Percentiles rank a stretch among this genome's conserved stretches.
These are phyloP conservation scores for Boletellus deceptivus DNA, from an alignment of 1,284 basidiomycete species.

Conservation along the genomic window DNA sequence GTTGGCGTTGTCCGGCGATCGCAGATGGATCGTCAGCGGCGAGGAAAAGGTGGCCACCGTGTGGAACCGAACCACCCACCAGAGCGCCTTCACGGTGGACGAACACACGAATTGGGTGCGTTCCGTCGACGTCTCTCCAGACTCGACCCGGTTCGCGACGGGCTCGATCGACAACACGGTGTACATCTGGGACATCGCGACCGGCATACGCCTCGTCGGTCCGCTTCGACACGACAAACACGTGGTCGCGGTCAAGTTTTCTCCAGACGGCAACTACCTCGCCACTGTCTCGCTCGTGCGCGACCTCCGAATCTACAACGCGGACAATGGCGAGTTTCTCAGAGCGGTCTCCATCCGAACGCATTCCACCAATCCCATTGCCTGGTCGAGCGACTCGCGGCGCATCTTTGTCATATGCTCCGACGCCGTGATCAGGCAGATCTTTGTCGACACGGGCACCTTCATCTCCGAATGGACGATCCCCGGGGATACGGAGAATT, in stretches of 20 bases:
- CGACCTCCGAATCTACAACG: slow-evolving; percentile 5
- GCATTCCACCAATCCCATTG: slow-evolving; percentile 3
- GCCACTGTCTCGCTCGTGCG: slow-evolving; percentile 3
- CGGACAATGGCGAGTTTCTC: slow-evolving; percentile 1
- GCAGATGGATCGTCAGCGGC: slow-evolving; percentile 8
- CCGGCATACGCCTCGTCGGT: slow-evolving; percentile 5
- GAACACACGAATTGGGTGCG: slow-evolving; percentile 3
- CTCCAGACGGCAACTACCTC: slow-evolving; percentile 7
- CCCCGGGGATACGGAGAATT: background rate
- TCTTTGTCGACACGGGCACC: slow-evolving; percentile 2
- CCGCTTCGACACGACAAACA: slow-evolving; percentile 3
- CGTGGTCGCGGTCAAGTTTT: slow-evolving; percentile 9
- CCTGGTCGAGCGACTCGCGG: slow-evolving; percentile 5
- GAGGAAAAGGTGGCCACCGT: slow-evolving; percentile 6
- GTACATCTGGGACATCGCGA: slow-evolving; percentile 5
- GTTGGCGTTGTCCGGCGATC: slow-evolving; percentile 8
- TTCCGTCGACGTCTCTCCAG: slow-evolving; percentile 2
- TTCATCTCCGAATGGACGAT: slow-evolving; percentile 6
- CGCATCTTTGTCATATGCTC: slow-evolving; percentile 3
- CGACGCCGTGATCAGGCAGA: background rate
- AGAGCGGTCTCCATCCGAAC: background rate
- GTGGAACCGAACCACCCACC: slow-evolving; percentile 10
- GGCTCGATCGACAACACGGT: slow-evolving; percentile 3
- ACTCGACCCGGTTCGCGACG: slow-evolving; percentile 7
- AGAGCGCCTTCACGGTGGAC: background rate